A percentile compares a stretch with the other conserved stretches of the same genome.
Conservation (phyloP, 2,329 filamentous ascomycete species). For the Venturia pyrina region DNA sequence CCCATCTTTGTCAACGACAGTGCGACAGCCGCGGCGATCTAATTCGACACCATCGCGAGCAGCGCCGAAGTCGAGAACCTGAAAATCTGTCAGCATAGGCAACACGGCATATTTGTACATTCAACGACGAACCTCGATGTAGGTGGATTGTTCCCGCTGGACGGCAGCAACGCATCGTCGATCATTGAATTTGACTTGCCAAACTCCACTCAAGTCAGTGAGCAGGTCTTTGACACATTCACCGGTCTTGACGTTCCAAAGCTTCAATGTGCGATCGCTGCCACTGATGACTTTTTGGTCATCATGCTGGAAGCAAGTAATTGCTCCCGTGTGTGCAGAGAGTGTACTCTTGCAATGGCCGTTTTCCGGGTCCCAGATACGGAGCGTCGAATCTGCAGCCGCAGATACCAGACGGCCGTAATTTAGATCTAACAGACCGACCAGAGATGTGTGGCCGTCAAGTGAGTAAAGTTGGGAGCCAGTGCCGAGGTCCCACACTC, state of each 20-base stretch:
- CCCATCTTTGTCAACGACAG: slow-evolving; percentile 39
- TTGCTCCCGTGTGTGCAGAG: slow-evolving; percentile 89
- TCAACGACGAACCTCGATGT: slow-evolving; percentile 68
- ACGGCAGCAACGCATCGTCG: slow-evolving; percentile 92
- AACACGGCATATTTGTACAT: background rate
- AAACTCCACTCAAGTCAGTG: slow-evolving; percentile 90
- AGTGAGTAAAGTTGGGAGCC: slow-evolving; percentile 79
- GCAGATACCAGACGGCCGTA: slow-evolving; percentile 88
- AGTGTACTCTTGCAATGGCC: slow-evolving; percentile 84
- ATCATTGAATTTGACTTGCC: slow-evolving; percentile 98
- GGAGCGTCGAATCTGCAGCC: slow-evolving; percentile 85
- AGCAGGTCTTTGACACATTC: slow-evolving; percentile 88
- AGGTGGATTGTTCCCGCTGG: slow-evolving; percentile 83
- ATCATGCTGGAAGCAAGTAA: slow-evolving; percentile 98
- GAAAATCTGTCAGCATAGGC: slow-evolving; percentile 23
- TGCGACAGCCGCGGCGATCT: slow-evolving; percentile 68
- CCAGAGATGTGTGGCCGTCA: slow-evolving; percentile 85
- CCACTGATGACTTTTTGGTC: slow-evolving; percentile 93
- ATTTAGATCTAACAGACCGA: slow-evolving; percentile 81
- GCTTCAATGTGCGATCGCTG: slow-evolving; percentile 90
- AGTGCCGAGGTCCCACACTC: slow-evolving; percentile 90
- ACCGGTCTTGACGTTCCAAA: slow-evolving; percentile 93
- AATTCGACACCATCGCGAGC: slow-evolving; percentile 75
- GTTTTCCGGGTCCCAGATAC: slow-evolving; percentile 93
- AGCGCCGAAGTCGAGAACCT: slow-evolving; percentile 97